Base-by-base conservation (phyloP, 208 protist species). In the Leishmania turanica region DNA sequence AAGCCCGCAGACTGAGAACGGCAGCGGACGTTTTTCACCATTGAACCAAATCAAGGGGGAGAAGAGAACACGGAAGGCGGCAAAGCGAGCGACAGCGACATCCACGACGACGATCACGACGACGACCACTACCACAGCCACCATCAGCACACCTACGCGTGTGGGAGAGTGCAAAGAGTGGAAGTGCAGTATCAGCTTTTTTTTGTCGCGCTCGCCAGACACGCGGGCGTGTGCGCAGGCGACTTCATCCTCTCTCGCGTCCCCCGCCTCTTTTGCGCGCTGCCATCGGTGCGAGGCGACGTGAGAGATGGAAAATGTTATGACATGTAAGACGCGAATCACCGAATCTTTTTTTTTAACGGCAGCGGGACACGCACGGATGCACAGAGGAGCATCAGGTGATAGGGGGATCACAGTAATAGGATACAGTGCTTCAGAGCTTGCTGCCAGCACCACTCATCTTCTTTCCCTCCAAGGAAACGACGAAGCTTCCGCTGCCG, bases 401-500 rank as follows among this genome's bases (percentile, higher is more conserved):
- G 34, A 6, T 2, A 2, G 65, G 15, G 40, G 34, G 40, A 5
- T 31, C 47, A 45, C 27, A 27, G 27, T 31, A 5, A 31, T 51
- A 21, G 6, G 69, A 54, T 5, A 37, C 3, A 58, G 37, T 42
- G 56, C 1, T 1, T 65, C 24, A 77, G 21, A 77, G 74, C 56
- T 68, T 65, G 40, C 66, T 74, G 53, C 34, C 31, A 62, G 68
- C 68, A 37, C 17, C 72, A 31, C 19, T 40, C 13, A 11, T 15
- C 11, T 77, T 79, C 73, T 65, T 75, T 40, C 40, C 56, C 51
- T 77, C 64, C 31, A 96, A 82, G 1, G 90, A 91, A 7, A 89
- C 84, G 9, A 91, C 80, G 37, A 96, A 91, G 51, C 68, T 84
- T 24, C 92, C 92, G 77, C 86, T 88, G 58, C 92, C 90, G 42